Percentiles rank a stretch among this genome's conserved stretches.
These are phyloP conservation scores for Fonsecaea multimorphosa DNA, from an alignment of 2,329 filamentous ascomycete species.

Conservation along the genomic window DNA sequence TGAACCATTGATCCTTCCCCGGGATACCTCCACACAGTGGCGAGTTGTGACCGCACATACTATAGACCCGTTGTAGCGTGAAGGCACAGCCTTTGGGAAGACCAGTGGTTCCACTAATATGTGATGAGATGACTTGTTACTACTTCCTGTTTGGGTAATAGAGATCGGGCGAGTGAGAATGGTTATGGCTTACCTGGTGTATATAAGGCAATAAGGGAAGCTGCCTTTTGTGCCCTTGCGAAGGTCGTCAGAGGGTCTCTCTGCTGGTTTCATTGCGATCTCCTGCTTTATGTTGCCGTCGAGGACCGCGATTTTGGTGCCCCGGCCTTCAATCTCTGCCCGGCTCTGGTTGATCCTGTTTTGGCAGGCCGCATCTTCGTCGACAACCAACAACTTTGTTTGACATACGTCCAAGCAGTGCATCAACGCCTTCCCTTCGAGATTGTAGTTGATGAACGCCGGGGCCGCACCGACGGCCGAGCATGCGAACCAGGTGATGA, in stretches of 20 bases:
- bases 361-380: conserved; percentile 61
- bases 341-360: conserved; percentile 62
- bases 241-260: conserved; percentile 62
- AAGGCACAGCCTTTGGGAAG: conserved; percentile 74
- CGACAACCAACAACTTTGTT: conserved; percentile 64
- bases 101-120: conserved; percentile 68
- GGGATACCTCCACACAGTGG: conserved; percentile 21
- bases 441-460: conserved; percentile 70
- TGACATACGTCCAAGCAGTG: conserved; percentile 68
- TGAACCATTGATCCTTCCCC: conserved; percentile 69
- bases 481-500: conserved; percentile 69
- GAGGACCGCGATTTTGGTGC: conserved; percentile 66
- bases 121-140: not conserved
- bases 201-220: conserved; percentile 70
- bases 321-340: conserved; percentile 53
- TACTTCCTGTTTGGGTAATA: not conserved
- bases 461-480: conserved; percentile 71
- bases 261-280: conserved; percentile 56
- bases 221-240: conserved; percentile 58
- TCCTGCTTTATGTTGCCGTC: conserved; percentile 56
- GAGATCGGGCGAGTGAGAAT: not conserved
- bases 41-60: conserved; percentile 42
- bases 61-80: conserved; percentile 57
- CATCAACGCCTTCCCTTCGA: conserved; percentile 67
- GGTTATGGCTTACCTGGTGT: conserved; percentile 61